Base-by-base conservation (phyloP, 257 asterid species). In the Solanum clarkiae region DNA sequence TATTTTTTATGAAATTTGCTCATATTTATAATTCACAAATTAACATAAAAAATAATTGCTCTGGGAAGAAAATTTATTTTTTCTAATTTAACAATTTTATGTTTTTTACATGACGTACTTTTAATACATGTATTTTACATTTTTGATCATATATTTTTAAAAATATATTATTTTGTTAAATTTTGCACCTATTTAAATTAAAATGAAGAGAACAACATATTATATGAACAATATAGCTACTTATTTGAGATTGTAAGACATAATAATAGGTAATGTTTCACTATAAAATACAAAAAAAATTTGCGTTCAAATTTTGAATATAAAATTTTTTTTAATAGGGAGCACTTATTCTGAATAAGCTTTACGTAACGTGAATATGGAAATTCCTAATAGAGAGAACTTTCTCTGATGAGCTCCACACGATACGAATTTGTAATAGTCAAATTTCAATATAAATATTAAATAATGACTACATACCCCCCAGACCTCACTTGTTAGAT, bases 391-490 rank as follows among this genome's bases (percentile, higher is more conserved):
- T 3, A 29, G 3, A 32, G 4, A 32, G 4, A 32, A 4, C 4
- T 32, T 32, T 32, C 0, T 0, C 36, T 32, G 32, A 29, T 29
- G 32, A 32, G 36, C 36, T 32, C 4, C 0, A 32, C 36, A 32
- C 4, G 4, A 32, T 3, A 1, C 0, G 1, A 32, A 32, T 32
- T 32, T 32, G 0, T 3, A 32, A 32, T 3, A 32, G 4, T 32
- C 36, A 1, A 32, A 3, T 32, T 32, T 0, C 0, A 32, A 32
- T 3, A 32, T 0, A 3, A 32, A 0, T 0, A 32, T 0, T 3
- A 32, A 4, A 32, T 32, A 32, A 32, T 32, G 3, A 32, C 4
- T 0, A 32, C 4, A 3, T 32, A 32, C 4, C 36, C n/a, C n/a
- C n/a, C n/a, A n/a, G n/a, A n/a, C n/a, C n/a, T n/a, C n/a, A n/a